phyloP scores from a whole-genome alignment of 129 eudicot species.

The Ambrosia trifida region DNA sequence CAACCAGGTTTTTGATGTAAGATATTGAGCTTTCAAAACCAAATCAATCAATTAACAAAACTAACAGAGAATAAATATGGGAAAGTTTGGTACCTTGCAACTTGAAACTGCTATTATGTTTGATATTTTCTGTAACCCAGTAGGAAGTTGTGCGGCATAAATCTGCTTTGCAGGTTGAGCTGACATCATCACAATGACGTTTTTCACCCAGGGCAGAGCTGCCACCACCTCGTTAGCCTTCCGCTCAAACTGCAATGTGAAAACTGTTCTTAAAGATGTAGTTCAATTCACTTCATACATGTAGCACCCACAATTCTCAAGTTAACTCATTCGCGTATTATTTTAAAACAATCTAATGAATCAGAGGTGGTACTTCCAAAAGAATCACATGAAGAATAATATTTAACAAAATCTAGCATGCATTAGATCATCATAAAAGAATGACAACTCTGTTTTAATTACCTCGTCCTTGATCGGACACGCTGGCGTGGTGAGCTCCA shows the following conservation, averaged over 20 bases:
- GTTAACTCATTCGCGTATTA: slow-evolving; percentile 5
- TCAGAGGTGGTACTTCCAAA: neutral
- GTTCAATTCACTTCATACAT: slow-evolving; percentile 7
- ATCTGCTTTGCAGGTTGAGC: slow-evolving; percentile 97
- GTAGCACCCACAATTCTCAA: slow-evolving; percentile 5
- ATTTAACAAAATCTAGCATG: slow-evolving; percentile 35
- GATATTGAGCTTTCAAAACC: slow-evolving; percentile 14
- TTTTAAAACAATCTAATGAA: neutral
- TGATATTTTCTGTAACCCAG: slow-evolving; percentile 79
- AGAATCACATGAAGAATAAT: neutral
- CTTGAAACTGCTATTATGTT: slow-evolving; percentile 97
- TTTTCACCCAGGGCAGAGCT: slow-evolving; percentile 88
- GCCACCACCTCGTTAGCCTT: slow-evolving; percentile 90
- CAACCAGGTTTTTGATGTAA: slow-evolving; percentile 11
- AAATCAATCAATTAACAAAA: neutral
- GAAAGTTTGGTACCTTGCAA: slow-evolving; percentile 73
- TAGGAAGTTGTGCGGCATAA: slow-evolving; percentile 72
- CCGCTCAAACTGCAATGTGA: slow-evolving; percentile 76
- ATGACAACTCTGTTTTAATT: slow-evolving; percentile 49
- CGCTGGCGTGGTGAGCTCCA: slow-evolving; percentile 99
- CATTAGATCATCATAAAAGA: slow-evolving; percentile 37
- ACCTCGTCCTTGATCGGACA: slow-evolving; percentile 99
- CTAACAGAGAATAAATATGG: neutral
- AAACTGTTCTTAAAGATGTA: neutral
- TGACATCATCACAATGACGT: slow-evolving; percentile 89